These are phyloP conservation scores for Trichoderma asperellum DNA, from an alignment of 2,329 filamentous ascomycete genomes.

Conservation along the genomic window DNA sequence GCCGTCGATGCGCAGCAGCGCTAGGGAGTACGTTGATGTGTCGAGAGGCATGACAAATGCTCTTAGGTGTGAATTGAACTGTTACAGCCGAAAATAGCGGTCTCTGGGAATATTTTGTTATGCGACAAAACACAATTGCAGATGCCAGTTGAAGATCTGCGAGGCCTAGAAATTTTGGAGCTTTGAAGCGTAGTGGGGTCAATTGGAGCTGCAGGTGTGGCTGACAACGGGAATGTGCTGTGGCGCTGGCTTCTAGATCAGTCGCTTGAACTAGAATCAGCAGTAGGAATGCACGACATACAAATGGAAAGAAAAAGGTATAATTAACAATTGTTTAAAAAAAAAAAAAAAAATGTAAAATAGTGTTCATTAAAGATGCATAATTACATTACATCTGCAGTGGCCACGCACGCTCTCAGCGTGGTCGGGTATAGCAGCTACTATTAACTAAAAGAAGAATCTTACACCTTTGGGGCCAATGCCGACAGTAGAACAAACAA, in stretches of 20 bases:
- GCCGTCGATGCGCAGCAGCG: conserved; percentile 79
- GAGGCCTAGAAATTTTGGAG: conserved; percentile 26
- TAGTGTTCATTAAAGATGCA: not conserved
- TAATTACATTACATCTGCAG: not conserved
- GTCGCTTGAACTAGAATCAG: no score
- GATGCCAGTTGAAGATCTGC: not conserved
- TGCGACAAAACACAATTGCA: conserved; percentile 1
- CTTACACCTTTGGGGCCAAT: not conserved
- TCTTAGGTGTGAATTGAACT: not conserved
- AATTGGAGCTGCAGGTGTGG: conserved; percentile 20
- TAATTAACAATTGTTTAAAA: no score
- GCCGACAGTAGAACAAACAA: not conserved
- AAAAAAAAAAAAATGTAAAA: not conserved
- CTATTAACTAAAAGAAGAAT: not conserved
- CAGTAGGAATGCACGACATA: not conserved
- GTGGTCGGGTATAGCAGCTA: conserved; percentile 18
- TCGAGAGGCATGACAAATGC: conserved; percentile 78
- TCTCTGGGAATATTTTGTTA: no score
- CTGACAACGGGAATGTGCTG: conserved; percentile 3
- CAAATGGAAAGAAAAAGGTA: not conserved
- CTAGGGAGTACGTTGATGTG: conserved; percentile 87
- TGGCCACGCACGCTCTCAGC: not conserved
- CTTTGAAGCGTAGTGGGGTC: conserved; percentile 24
- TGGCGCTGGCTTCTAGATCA: conserved; percentile 1
- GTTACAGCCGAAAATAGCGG: no score